These are phyloP conservation scores for Colletotrichum neosansevieriae DNA, from an alignment of 2,329 filamentous ascomycete genomes.

Conservation along the genomic window DNA sequence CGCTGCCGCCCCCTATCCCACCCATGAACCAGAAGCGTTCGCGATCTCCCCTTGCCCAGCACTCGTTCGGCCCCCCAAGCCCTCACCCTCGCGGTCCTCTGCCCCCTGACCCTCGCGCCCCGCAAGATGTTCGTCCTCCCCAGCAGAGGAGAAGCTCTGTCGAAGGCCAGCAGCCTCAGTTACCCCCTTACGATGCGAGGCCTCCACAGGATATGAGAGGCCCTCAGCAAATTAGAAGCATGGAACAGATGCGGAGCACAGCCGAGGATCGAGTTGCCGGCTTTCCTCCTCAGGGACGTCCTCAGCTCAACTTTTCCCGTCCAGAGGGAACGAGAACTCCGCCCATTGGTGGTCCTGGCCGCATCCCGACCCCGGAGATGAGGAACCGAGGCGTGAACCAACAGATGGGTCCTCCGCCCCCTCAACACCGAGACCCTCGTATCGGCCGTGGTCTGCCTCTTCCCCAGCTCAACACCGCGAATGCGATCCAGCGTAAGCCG, in stretches of 20 bases:
- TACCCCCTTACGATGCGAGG: constrained; percentile 6
- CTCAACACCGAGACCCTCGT: constrained; percentile 23
- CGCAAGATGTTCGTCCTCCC: constrained; percentile 32
- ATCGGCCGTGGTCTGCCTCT: constrained; percentile 41
- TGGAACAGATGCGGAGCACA: constrained; percentile 17
- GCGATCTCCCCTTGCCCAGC: constrained; percentile 58
- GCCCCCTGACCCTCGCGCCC: constrained; percentile 45
- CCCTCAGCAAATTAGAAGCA: constrained; percentile 25
- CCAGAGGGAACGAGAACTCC: constrained; percentile 40
- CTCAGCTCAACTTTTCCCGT: constrained; percentile 40
- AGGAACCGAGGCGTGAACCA: constrained; percentile 44
- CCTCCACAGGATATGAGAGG: constrained; percentile 11
- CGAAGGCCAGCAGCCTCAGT: constrained; percentile 11
- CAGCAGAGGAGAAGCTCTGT: constrained; percentile 11
- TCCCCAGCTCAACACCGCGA: constrained; percentile 44
- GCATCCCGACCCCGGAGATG: constrained; percentile 39
- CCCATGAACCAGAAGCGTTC: constrained; percentile 56
- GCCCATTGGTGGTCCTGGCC: constrained; percentile 31
- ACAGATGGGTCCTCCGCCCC: constrained; percentile 38
- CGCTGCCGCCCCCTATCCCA: constrained; percentile 56
- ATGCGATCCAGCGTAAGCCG: constrained; percentile 64
- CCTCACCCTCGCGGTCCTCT: constrained; percentile 49
- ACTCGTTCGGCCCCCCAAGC: constrained; percentile 49
- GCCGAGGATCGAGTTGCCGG: not conserved
- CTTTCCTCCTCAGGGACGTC: constrained; percentile 9